Evolutionary conservation across 2,329 filamentous ascomycete genomes (phyloP).

Genomic region (Xylaria sp.): DNA sequence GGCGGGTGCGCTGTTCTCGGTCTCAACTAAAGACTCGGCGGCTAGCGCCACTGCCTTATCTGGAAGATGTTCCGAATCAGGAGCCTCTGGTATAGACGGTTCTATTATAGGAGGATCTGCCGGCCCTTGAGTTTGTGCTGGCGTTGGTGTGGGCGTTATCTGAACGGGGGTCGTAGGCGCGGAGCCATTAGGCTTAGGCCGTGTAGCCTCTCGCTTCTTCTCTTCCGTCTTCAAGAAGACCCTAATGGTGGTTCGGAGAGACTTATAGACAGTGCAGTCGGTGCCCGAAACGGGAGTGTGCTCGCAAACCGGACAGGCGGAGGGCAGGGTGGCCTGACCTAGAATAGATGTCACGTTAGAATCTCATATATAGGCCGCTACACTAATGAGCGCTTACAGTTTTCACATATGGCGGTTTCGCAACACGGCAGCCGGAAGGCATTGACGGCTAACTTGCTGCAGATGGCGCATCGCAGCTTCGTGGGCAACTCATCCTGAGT

Average conservation of each 20-base stretch:
- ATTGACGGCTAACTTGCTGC: slow-evolving; percentile 88
- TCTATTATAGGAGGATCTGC: slow-evolving; percentile 30
- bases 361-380: slow-evolving; percentile 1
- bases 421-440: slow-evolving; percentile 93
- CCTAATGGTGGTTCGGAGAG: slow-evolving; percentile 87
- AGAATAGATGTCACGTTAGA: slow-evolving; percentile 20
- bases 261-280: slow-evolving; percentile 87
- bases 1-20: not conserved
- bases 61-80: slow-evolving; percentile 22
- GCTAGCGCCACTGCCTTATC: slow-evolving; percentile 6
- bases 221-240: slow-evolving; percentile 90
- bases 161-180: slow-evolving; percentile 51
- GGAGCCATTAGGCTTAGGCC: slow-evolving; percentile 53
- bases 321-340: slow-evolving; percentile 78
- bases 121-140: slow-evolving; percentile 39
- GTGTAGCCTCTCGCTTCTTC: slow-evolving; percentile 78
- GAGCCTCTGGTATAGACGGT: slow-evolving; percentile 10
- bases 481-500: slow-evolving; percentile 87
- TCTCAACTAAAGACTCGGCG: slow-evolving; percentile 13
- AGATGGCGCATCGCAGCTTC: slow-evolving; percentile 92
- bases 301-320: slow-evolving; percentile 89
- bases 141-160: slow-evolving; percentile 45
- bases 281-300: slow-evolving; percentile 86
- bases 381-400: slow-evolving; percentile 64
- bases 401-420: slow-evolving; percentile 91